Evolutionary conservation across 495 filamentous ascomycete genomes (phyloP), one percentile per base, ranked within the genome.

Genomic region (Trichoderma erinaceum): DNA sequence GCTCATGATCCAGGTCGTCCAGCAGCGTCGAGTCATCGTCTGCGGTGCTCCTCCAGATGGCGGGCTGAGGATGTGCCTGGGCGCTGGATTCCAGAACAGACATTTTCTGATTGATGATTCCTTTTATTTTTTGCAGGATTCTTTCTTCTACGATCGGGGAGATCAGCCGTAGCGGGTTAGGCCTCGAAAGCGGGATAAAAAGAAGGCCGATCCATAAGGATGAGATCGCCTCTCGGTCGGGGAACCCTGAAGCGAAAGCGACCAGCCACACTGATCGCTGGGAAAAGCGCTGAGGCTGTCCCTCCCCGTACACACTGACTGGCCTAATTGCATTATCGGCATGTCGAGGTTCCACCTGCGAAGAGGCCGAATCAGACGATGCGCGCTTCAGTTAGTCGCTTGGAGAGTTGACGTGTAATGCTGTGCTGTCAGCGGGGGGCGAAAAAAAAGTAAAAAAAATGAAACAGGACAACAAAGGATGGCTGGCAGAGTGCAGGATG

Each of bases 301-400:
- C 23, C 3, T 13, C 23, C 3, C 5, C 18, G 25, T 32, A 32
- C 56, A 61, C 29, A 29, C 29, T 29, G 29, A 29, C 25, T 61
- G 56, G 56, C 27, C 56, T 61, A 61, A 61, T 61, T 61, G 56
- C 56, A 61, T 61, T 61, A 61, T 61, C 56, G 27, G 56, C 56
- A 61, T 61, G 56, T 61, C 56, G 25, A 61, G 56, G 16, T 61
- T 61, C 56, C 56, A 61, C 56, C 27, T 61, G 56, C 56, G 27
- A 10, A 61, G 29, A 29, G 29, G 56, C 56, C 56, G 56, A 61
- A 61, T 61, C 56, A 61, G 56, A 61, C 23, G 25, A 61, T 27
- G 56, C 11, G 56, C 11, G 21, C 12, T 32, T 18, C n/a, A n/a
- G 15, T 48, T 16, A n/a, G 15, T 48, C 3, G 44, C 44, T 16